Evolutionary conservation across 2,329 filamentous ascomycete species (phyloP).

Genomic region (Paecilomyces niveus): DNA sequence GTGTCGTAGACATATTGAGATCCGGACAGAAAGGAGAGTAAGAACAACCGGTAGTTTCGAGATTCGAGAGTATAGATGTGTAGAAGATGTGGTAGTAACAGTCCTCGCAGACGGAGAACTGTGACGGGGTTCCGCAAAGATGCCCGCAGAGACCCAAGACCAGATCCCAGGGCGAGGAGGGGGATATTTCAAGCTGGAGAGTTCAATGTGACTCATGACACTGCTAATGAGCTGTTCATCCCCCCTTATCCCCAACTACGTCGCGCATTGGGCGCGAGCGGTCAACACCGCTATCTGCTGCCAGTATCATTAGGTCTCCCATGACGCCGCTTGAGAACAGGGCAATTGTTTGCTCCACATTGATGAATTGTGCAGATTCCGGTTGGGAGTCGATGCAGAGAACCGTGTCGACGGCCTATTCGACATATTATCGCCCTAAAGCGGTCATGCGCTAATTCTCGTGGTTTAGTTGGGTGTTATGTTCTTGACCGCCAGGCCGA

Average conservation of each 20-base stretch:
- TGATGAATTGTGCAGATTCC: neutral
- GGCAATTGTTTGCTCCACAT: neutral
- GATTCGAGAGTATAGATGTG: neutral
- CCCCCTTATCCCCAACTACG: neutral
- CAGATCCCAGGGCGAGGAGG: neutral
- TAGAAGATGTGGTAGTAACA: neutral
- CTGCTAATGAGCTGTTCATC: neutral
- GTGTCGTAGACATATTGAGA: neutral
- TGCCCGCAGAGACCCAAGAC: neutral
- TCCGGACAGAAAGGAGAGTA: neutral
- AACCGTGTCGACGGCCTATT: neutral
- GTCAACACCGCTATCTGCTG: neutral
- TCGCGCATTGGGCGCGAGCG: neutral
- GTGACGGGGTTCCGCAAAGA: neutral
- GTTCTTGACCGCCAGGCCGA: neutral
- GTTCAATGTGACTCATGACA: neutral
- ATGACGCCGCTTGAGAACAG: neutral
- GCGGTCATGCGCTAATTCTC: neutral
- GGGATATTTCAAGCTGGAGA: neutral
- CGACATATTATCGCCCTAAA: neutral
- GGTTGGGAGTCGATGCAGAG: neutral
- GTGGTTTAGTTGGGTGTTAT: neutral
- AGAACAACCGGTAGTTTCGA: neutral
- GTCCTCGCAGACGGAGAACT: neutral
- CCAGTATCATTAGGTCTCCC: neutral